Percentiles rank a stretch among this genome's conserved stretches.
phyloP scores from a whole-genome alignment of 192 early-diverging fungal genomes.

The Rhizophlyctis rosea region DNA sequence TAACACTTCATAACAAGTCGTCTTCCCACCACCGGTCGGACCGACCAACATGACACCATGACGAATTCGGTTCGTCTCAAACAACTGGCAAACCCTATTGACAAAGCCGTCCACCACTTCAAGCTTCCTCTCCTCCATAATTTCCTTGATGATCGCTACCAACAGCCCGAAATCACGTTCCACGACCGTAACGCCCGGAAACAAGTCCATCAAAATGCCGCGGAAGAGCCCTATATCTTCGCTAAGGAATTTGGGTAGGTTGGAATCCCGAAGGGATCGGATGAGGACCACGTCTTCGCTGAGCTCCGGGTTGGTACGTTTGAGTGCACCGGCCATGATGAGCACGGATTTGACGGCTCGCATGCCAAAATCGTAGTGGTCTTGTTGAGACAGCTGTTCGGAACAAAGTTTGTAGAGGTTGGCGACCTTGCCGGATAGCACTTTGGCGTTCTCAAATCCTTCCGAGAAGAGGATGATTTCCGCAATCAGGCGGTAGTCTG shows the following conservation, averaged over 20 bases:
- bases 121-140: conserved; percentile 39
- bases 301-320: conserved; percentile 50
- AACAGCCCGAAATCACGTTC: conserved; percentile 53
- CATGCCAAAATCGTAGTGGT: conserved; percentile 68
- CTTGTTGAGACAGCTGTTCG: conserved; percentile 63
- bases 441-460: conserved; percentile 59
- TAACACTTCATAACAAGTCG: conserved; percentile 54
- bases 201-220: conserved; percentile 56
- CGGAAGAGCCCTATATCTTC: conserved; percentile 58
- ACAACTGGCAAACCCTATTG: conserved; percentile 53
- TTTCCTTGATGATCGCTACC: conserved; percentile 46
- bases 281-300: conserved; percentile 57
- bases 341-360: conserved; percentile 64
- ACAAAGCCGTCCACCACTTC: conserved; percentile 51
- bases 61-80: conserved; percentile 56
- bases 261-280: conserved; percentile 54
- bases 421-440: conserved; percentile 56
- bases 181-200: conserved; percentile 48
- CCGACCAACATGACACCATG: conserved; percentile 66
- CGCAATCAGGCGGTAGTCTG: conserved; percentile 61
- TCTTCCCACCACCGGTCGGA: conserved; percentile 64
- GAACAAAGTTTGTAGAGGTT: conserved; percentile 64
- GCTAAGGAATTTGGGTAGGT: conserved; percentile 57
- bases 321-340: conserved; percentile 61
- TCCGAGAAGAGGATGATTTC: conserved; percentile 66